Evolutionary conservation across 2,329 filamentous ascomycete species (phyloP).

Genomic region (Metarhizium album): DNA sequence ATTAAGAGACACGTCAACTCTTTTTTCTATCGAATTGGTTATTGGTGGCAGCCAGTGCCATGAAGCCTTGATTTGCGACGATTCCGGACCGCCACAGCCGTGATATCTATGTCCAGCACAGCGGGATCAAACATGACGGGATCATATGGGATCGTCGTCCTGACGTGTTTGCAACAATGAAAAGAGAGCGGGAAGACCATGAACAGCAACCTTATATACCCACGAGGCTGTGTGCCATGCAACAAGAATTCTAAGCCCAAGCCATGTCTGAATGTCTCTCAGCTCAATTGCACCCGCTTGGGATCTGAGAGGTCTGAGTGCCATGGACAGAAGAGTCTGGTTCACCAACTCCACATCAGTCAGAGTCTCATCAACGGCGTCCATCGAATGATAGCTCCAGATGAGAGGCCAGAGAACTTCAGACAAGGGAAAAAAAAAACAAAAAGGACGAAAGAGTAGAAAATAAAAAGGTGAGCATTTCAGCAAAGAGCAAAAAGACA

Average conservation of each 20-base stretch:
- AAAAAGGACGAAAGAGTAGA: background rate
- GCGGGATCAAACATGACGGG: background rate
- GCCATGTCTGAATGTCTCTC: background rate
- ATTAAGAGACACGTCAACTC: background rate
- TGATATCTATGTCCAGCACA: constrained; percentile 2
- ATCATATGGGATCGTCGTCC: background rate
- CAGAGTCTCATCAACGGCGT: background rate
- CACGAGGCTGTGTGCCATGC: background rate
- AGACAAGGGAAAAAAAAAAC: too few species aligned
- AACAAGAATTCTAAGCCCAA: constrained; percentile 1
- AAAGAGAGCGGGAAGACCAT: background rate
- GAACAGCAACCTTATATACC: background rate
- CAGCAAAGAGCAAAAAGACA: background rate
- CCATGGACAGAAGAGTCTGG: background rate
- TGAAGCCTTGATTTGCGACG: background rate
- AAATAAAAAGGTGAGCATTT: background rate
- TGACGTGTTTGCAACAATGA: background rate
- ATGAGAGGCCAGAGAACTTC: too few species aligned
- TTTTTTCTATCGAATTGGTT: background rate
- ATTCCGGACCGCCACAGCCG: constrained; percentile 3
- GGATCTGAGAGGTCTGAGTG: background rate
- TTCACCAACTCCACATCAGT: background rate
- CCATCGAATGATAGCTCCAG: too few species aligned
- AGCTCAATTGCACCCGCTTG: background rate
- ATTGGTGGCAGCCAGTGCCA: constrained; percentile 2